These are phyloP conservation scores for Gamsiella multidivaricata DNA, from an alignment of 192 early-diverging fungal species.

Conservation along the genomic window DNA sequence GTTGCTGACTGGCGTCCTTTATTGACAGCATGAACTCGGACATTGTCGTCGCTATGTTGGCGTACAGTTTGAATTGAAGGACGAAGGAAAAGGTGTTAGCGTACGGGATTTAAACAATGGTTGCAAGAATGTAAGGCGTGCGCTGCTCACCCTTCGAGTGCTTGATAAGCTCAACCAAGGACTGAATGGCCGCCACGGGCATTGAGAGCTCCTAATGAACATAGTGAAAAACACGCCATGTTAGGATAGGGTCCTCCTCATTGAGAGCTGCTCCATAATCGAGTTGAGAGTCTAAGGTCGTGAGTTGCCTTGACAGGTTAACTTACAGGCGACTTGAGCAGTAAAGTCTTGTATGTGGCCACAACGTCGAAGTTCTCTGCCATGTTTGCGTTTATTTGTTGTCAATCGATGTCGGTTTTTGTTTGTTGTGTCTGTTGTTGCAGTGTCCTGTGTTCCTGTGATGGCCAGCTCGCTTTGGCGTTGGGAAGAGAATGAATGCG, in stretches of 20 bases:
- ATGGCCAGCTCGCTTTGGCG: neutral
- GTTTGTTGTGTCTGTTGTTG: neutral
- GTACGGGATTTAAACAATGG: neutral
- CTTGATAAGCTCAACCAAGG: constrained; percentile 75
- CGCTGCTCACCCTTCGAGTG: constrained; percentile 60
- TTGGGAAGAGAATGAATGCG: no score
- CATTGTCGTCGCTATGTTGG: constrained; percentile 81
- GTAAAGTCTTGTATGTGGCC: constrained; percentile 42
- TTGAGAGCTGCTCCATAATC: no score
- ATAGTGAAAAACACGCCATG: constrained; percentile 7
- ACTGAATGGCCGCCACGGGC: constrained; percentile 80
- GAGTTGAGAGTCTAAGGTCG: no score
- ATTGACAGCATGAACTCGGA: constrained; percentile 88
- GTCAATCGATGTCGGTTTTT: neutral
- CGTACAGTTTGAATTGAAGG: neutral
- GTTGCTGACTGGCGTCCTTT: constrained; percentile 68
- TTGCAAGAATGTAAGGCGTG: neutral
- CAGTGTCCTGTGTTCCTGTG: neutral
- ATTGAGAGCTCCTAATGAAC: constrained; percentile 70
- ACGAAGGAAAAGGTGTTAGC: constrained; percentile 1
- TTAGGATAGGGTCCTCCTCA: no score
- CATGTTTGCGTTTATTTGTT: constrained; percentile 17
- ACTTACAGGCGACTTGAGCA: constrained; percentile 46
- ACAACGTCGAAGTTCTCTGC: constrained; percentile 45
- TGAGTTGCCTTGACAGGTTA: no score